Conservation (phyloP, 805 yeast genomes). For the Pichia rugopelliculosa region DNA sequence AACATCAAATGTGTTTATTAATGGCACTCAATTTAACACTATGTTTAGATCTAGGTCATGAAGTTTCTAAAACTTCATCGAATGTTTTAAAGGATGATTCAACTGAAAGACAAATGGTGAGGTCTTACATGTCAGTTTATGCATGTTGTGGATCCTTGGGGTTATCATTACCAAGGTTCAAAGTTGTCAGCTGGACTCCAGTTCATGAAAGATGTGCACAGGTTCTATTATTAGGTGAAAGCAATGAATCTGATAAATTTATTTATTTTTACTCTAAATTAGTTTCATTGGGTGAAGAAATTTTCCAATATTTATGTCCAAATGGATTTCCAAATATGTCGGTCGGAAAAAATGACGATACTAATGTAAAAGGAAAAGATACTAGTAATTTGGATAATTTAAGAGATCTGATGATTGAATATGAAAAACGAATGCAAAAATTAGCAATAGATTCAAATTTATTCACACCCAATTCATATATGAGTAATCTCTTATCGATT, state of each 20-base stretch:
- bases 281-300: constrained; percentile 44
- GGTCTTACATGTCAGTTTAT: constrained; percentile 42
- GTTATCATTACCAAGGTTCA: constrained; percentile 43
- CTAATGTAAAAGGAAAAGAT: constrained; percentile 5
- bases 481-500: constrained; percentile 34
- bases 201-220: constrained; percentile 35
- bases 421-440: constrained; percentile 35
- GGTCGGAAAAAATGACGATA: background rate
- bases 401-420: constrained; percentile 30
- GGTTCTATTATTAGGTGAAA: constrained; percentile 30
- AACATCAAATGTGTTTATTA: constrained; percentile 42
- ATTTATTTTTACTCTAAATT: constrained; percentile 38
- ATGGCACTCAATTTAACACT: constrained; percentile 38
- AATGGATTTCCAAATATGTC: constrained; percentile 12
- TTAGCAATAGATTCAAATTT: constrained; percentile 35
- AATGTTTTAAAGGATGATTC: constrained; percentile 24
- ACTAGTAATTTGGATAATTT: constrained; percentile 8
- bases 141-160: constrained; percentile 46
- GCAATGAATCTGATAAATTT: constrained; percentile 33
- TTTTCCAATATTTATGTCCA: constrained; percentile 34
- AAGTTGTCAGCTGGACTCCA: constrained; percentile 41
- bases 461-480: constrained; percentile 29
- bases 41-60: constrained; percentile 43
- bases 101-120: constrained; percentile 30
- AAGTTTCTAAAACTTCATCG: constrained; percentile 22